Conservation (phyloP, 345 rosid genomes). For the Ceriops tagal region DNA sequence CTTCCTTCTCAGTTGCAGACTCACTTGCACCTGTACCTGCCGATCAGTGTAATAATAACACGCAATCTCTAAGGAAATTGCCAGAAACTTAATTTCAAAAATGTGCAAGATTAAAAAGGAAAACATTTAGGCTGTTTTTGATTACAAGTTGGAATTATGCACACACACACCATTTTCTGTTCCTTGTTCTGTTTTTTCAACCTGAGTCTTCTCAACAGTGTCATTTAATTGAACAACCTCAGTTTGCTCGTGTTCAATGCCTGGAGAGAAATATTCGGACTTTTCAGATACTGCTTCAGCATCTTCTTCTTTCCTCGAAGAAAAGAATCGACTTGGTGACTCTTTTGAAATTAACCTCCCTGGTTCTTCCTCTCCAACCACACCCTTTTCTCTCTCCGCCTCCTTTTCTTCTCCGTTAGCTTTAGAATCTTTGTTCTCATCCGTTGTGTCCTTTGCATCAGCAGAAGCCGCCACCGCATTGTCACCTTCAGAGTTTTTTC, state of each 20-base stretch:
- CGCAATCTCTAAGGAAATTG: too few relatives aligned
- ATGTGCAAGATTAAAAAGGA: not conserved
- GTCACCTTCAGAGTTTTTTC: not conserved
- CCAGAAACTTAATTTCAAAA: too few relatives aligned
- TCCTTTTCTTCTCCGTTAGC: not conserved
- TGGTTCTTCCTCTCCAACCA: slow-evolving; percentile 5
- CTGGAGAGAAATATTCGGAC: slow-evolving; percentile 29
- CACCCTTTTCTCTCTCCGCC: not conserved
- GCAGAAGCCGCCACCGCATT: not conserved
- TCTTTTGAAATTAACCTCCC: slow-evolving; percentile 23
- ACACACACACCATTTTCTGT: slow-evolving; percentile 19
- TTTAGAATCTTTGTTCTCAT: slow-evolving; percentile 20
- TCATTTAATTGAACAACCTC: slow-evolving; percentile 8
- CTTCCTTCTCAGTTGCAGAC: slow-evolving; percentile 17
- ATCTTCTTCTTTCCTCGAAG: slow-evolving; percentile 37
- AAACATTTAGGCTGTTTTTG: not conserved
- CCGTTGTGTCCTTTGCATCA: slow-evolving; percentile 13
- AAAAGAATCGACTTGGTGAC: slow-evolving; percentile 25
- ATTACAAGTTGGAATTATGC: not conserved
- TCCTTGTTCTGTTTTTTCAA: slow-evolving; percentile 5
- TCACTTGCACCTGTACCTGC: slow-evolving; percentile 6
- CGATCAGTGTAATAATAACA: not conserved
- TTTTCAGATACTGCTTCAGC: slow-evolving; percentile 20
- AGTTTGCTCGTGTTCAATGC: slow-evolving; percentile 13
- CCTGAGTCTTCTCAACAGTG: not conserved